Percentiles rank a stretch among this genome's conserved stretches.
phyloP scores from a whole-genome alignment of 805 yeast species.

The Hanseniaspora taiwanica region DNA sequence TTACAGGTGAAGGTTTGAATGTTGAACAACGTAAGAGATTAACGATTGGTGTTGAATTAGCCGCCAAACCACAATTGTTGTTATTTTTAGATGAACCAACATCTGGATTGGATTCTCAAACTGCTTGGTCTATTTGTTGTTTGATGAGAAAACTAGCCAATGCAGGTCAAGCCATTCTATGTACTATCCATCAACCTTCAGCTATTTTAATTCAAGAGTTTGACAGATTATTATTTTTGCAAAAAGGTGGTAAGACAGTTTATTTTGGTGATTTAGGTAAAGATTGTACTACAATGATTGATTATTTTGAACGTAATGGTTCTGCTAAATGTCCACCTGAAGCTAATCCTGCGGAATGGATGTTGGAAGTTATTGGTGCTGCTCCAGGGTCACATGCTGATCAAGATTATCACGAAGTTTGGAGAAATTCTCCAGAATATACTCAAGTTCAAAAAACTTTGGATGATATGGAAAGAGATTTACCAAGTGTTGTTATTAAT shows the following conservation, averaged over 20 bases:
- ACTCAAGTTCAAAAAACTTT: constrained; percentile 46
- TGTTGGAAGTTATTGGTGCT: constrained; percentile 76
- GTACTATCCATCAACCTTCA: constrained; percentile 81
- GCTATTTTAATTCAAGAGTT: constrained; percentile 66
- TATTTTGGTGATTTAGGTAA: constrained; percentile 65
- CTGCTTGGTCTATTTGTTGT: constrained; percentile 54
- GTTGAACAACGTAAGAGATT: constrained; percentile 51
- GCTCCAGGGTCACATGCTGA: constrained; percentile 68
- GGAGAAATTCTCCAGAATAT: constrained; percentile 60
- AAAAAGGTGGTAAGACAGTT: constrained; percentile 59
- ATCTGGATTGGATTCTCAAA: constrained; percentile 56
- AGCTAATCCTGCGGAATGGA: constrained; percentile 86
- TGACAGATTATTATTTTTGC: constrained; percentile 60
- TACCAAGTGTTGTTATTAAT: constrained; percentile 25
- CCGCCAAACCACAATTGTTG: constrained; percentile 48
- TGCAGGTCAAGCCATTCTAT: constrained; percentile 51
- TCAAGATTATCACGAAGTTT: constrained; percentile 62
- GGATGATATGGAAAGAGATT: constrained; percentile 48
- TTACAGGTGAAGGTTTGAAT: constrained; percentile 55
- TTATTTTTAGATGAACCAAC: constrained; percentile 58
- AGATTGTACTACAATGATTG: constrained; percentile 41
- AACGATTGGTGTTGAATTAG: constrained; percentile 55
- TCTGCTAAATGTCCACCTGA: constrained; percentile 51
- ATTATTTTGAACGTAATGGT: constrained; percentile 55
- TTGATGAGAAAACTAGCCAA: constrained; percentile 46